These are phyloP conservation scores for Microbotryomycetes sp. DNA, from an alignment of 1,284 basidiomycete species.

Conservation along the genomic window DNA sequence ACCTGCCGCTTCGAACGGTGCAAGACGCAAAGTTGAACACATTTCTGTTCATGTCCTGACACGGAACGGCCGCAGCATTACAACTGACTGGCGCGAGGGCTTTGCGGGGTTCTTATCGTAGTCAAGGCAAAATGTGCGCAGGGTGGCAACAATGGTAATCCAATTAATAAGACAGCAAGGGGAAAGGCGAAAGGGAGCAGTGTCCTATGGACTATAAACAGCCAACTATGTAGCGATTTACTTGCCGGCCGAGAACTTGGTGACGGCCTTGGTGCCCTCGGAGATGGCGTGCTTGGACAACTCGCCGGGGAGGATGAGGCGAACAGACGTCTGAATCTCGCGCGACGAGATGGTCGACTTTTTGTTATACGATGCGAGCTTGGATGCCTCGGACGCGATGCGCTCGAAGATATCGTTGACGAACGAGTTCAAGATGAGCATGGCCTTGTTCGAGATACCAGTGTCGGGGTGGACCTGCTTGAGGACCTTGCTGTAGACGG, in stretches of 20 bases:
- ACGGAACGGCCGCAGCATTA: no score
- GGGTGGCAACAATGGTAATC: no score
- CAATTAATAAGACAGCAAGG: no score
- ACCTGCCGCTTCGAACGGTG: no score
- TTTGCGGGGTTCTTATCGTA: no score
- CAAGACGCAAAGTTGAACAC: no score
- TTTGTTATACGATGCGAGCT: constrained; percentile 86
- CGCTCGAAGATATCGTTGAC: constrained; percentile 68
- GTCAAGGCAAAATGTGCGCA: no score
- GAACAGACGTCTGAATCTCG: constrained; percentile 85
- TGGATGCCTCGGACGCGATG: constrained; percentile 81
- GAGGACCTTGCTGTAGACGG: constrained; percentile 48
- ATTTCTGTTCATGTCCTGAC: no score
- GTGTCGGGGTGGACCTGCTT: constrained; percentile 94
- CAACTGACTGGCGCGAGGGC: no score
- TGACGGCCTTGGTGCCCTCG: constrained; percentile 45
- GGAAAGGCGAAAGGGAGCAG: neutral
- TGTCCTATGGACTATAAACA: no score
- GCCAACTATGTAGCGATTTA: neutral
- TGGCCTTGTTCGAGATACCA: constrained; percentile 95
- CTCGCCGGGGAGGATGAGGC: constrained; percentile 79
- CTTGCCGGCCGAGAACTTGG: neutral
- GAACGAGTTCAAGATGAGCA: constrained; percentile 72
- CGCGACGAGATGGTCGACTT: constrained; percentile 90
- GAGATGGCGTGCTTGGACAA: constrained; percentile 76